A percentile compares a stretch with the other conserved stretches of the same genome.
These are phyloP conservation scores for Chimonanthus salicifolius DNA, from an alignment of 164 flowering plant genomes.

Conservation along the genomic window DNA sequence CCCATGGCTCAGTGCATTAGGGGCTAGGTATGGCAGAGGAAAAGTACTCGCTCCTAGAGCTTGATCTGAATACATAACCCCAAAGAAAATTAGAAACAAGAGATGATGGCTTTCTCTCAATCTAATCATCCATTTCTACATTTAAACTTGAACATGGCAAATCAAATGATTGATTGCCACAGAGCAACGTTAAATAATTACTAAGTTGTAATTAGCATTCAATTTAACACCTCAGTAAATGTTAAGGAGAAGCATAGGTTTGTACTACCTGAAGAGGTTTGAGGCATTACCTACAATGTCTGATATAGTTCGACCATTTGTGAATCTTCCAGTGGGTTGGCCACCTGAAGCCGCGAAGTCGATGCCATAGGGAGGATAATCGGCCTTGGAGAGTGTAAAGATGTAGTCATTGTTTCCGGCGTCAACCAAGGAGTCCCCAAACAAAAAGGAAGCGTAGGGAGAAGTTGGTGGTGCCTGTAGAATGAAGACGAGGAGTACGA, in stretches of 20 bases:
- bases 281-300: slow-evolving; percentile 41
- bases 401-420: slow-evolving; percentile 60
- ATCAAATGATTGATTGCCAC: background rate
- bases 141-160: background rate
- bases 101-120: background rate
- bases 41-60: slow-evolving; percentile 45
- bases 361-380: slow-evolving; percentile 62
- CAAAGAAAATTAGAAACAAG: background rate
- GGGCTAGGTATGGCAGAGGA: slow-evolving; percentile 52
- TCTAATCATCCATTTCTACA: background rate
- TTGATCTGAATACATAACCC: slow-evolving; percentile 30
- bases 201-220: background rate
- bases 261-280: background rate
- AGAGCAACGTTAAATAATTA: background rate
- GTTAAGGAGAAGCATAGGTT: background rate
- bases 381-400: slow-evolving; percentile 52
- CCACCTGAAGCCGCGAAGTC: slow-evolving; percentile 60
- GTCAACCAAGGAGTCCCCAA: slow-evolving; percentile 69
- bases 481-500: slow-evolving; percentile 3
- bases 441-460: slow-evolving; percentile 37
- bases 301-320: slow-evolving; percentile 54
- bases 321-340: slow-evolving; percentile 63
- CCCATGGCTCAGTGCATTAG: slow-evolving; percentile 22
- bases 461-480: slow-evolving; percentile 9
- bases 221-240: background rate